These are phyloP conservation scores for Misopates orontium DNA, from an alignment of 257 asterid species.

Conservation along the genomic window DNA sequence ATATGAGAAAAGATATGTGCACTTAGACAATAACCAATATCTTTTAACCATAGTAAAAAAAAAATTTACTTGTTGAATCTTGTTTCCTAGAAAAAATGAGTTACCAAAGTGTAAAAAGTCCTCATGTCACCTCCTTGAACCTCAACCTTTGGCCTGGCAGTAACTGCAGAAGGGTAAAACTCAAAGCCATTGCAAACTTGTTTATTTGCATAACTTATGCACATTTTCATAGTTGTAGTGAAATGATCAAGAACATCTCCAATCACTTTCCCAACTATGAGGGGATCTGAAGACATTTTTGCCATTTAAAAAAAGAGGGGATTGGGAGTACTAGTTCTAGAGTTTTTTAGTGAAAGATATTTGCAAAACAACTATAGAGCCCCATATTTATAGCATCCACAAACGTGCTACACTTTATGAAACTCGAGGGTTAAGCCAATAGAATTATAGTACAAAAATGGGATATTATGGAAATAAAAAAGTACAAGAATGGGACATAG, in stretches of 20 bases:
- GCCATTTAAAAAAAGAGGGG: slow-evolving; percentile 31
- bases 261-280: slow-evolving; percentile 70
- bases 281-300: slow-evolving; percentile 49
- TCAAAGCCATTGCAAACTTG: slow-evolving; percentile 75
- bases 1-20: background rate
- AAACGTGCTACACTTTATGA: too few species aligned
- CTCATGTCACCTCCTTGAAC: slow-evolving; percentile 66
- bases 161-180: slow-evolving; percentile 64
- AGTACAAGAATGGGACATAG: too few species aligned
- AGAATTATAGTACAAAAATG: too few species aligned
- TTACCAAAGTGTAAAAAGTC: slow-evolving; percentile 72
- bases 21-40: background rate
- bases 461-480: too few species aligned
- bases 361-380: too few species aligned
- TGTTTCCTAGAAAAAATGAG: background rate
- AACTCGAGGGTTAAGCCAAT: too few species aligned
- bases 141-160: slow-evolving; percentile 54
- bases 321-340: too few species aligned
- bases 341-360: too few species aligned
- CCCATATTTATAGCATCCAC: too few species aligned
- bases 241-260: slow-evolving; percentile 76
- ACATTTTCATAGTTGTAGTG: slow-evolving; percentile 45
- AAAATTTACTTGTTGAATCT: too few species aligned
- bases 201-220: slow-evolving; percentile 45
- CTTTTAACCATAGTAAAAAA: too few species aligned